A percentile compares a stretch with the other conserved stretches of the same genome.
Conservation (phyloP, 306 rosid genomes). For the Cucumis sativus region Cucumber_9930_V3 NC_026656.2:20625501-20626000, state of each 20-base stretch:
- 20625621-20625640: no score
- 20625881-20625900: not conserved
- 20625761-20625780: not conserved
- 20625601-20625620: no score
- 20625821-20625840: not conserved
- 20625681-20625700: not conserved
- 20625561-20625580: no score
- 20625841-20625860: not conserved
- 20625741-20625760: not conserved
- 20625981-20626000: constrained; percentile 27
- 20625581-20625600: no score
- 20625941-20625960: constrained; percentile 26
- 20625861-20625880: not conserved
- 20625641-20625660: no score
- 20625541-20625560: no score
- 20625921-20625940: not conserved
- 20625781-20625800: not conserved
- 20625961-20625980: constrained; percentile 34
- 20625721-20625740: not conserved
- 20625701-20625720: no score
- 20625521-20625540: no score
- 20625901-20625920: not conserved
- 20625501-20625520: no score
- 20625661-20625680: no score
- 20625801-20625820: no score